phyloP scores from a whole-genome alignment of 2,329 filamentous ascomycete species.

The Pseudovirgaria hyperparasitica region DNA sequence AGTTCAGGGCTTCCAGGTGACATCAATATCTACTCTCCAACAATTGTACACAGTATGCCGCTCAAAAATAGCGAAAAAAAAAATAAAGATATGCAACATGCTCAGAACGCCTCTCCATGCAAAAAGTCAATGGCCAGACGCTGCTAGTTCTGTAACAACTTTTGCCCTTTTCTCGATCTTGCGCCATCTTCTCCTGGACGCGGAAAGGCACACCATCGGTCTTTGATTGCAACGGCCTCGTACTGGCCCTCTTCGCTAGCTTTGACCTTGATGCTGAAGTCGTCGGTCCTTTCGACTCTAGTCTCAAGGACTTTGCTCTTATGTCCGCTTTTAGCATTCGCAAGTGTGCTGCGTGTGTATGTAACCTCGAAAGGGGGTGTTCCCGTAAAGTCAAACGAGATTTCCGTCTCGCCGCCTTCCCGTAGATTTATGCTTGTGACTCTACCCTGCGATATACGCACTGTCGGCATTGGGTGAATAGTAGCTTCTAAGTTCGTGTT shows the following conservation, averaged over 20 bases:
- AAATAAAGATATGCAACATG: too few species aligned
- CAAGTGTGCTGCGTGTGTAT: slow-evolving; percentile 79
- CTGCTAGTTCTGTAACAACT: slow-evolving; percentile 26
- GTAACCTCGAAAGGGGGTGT: slow-evolving; percentile 96
- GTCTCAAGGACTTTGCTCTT: slow-evolving; percentile 73
- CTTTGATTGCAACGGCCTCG: slow-evolving; percentile 92
- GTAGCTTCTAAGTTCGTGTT: slow-evolving; percentile 64
- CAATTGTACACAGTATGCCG: too few species aligned
- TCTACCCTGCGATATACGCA: slow-evolving; percentile 74
- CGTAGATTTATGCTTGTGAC: slow-evolving; percentile 83
- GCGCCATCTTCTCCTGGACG: slow-evolving; percentile 43
- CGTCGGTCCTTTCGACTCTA: slow-evolving; percentile 71
- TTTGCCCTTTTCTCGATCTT: slow-evolving; percentile 18
- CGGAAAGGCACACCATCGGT: slow-evolving; percentile 80
- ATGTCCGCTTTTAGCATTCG: slow-evolving; percentile 52
- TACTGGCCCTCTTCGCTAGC: slow-evolving; percentile 93
- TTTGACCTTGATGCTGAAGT: slow-evolving; percentile 67
- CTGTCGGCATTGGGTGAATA: slow-evolving; percentile 86
- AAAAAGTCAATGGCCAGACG: too few species aligned
- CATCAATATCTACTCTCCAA: too few species aligned
- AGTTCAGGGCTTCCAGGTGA: too few species aligned
- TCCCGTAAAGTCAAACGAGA: slow-evolving; percentile 90
- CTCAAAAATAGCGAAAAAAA: too few species aligned
- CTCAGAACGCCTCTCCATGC: too few species aligned
- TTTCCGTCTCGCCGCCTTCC: slow-evolving; percentile 87